These are phyloP conservation scores for Talaromyces sp. DNA, from an alignment of 2,329 filamentous ascomycete genomes.

Conservation along the genomic window DNA sequence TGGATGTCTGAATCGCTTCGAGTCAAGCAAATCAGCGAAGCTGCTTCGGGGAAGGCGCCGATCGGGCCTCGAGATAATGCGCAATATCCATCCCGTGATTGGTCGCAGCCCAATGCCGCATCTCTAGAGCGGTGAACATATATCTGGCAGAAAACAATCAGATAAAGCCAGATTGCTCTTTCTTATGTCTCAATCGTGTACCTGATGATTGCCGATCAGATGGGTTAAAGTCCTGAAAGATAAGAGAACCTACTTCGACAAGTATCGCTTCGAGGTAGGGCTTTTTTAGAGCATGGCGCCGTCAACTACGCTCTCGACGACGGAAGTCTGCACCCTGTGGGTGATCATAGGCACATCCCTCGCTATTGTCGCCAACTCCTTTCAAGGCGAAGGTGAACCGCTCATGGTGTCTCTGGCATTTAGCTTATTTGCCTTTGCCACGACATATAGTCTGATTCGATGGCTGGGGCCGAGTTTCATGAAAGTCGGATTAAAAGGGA, in stretches of 20 bases:
- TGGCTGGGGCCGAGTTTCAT: conserved; percentile 93
- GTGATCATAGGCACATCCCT: conserved; percentile 65
- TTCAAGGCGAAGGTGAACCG: conserved; percentile 81
- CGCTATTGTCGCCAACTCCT: conserved; percentile 70
- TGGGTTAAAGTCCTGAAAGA: background rate
- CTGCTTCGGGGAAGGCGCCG: conserved; percentile 14
- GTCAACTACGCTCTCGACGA: conserved; percentile 43
- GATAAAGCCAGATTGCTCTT: conserved; percentile 33
- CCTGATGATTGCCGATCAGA: background rate
- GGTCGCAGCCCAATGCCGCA: background rate
- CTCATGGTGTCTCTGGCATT: conserved; percentile 84
- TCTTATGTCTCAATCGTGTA: background rate
- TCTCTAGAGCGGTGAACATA: conserved; percentile 25
- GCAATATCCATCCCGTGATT: conserved; percentile 14
- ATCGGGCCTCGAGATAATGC: conserved; percentile 3
- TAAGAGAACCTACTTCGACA: background rate
- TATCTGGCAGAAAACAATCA: conserved; percentile 18
- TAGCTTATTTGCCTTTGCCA: conserved; percentile 76
- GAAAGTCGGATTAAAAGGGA: conserved; percentile 80
- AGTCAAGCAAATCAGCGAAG: background rate
- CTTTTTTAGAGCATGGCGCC: conserved; percentile 29
- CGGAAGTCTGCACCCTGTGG: conserved; percentile 57
- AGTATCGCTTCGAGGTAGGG: background rate
- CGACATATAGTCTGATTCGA: conserved; percentile 79
- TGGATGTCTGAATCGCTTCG: background rate